Conservation (phyloP, 73 alveolate genomes). For the Tetrahymena borealis region DNA sequence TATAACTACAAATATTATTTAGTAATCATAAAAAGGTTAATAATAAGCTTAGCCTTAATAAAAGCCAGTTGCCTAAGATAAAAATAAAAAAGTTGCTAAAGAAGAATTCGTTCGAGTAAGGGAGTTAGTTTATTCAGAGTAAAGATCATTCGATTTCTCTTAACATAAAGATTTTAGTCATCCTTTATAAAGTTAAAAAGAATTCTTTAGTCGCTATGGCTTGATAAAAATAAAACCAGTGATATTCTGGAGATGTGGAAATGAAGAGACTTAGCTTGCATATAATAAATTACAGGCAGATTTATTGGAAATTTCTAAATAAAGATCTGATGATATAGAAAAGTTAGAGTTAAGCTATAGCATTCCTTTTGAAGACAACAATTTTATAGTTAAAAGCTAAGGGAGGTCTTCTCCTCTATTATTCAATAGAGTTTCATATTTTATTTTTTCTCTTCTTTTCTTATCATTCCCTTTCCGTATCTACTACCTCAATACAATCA, state of each 20-base stretch:
- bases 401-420: background rate
- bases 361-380: background rate
- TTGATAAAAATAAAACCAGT: background rate
- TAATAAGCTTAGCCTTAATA: background rate
- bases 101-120: background rate
- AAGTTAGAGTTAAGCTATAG: background rate
- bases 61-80: background rate
- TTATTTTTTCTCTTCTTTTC: background rate
- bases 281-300: background rate
- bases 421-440: background rate
- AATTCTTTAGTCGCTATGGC: background rate
- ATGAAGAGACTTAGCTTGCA: background rate
- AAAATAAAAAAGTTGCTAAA: background rate
- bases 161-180: background rate
- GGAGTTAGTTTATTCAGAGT: background rate
- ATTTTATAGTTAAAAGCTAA: background rate
- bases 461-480: background rate
- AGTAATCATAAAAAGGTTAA: background rate
- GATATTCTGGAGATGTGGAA: background rate
- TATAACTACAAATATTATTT: background rate
- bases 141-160: background rate
- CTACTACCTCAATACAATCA: background rate
- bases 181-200: background rate
- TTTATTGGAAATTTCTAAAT: background rate
- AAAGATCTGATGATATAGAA: background rate